Evolutionary conservation across 2,329 filamentous ascomycete species (phyloP).

Genomic region (Calonectria pauciramosa): DNA sequence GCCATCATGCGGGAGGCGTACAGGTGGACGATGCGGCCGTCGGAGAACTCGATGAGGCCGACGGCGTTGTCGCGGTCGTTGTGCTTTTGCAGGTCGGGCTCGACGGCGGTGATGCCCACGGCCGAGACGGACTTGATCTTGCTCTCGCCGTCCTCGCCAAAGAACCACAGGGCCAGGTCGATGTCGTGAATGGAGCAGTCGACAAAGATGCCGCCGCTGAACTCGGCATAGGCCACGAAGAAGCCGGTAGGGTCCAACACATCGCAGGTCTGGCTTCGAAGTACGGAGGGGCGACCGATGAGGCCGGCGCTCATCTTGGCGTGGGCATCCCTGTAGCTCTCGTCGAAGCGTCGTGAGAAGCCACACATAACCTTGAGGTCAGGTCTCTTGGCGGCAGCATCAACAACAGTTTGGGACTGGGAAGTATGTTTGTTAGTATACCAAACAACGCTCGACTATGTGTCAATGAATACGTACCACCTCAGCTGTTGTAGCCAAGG

Average conservation of each 20-base stretch:
- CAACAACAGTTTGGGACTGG: slow-evolving; percentile 24
- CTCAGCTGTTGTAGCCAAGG: slow-evolving; percentile 64
- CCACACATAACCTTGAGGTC: slow-evolving; percentile 72
- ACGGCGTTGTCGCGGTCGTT: slow-evolving; percentile 50
- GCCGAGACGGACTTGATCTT: slow-evolving; percentile 46
- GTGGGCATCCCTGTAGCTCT: slow-evolving; percentile 73
- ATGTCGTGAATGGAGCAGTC: slow-evolving; percentile 80
- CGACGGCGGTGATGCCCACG: slow-evolving; percentile 47
- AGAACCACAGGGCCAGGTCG: slow-evolving; percentile 49
- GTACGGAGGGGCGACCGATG: slow-evolving; percentile 71
- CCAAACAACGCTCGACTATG: too few relatives aligned
- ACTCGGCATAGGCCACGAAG: slow-evolving; percentile 76
- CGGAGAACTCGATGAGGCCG: slow-evolving; percentile 75
- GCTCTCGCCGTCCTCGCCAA: slow-evolving; percentile 45
- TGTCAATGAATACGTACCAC: slow-evolving; percentile 16
- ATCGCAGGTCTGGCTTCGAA: slow-evolving; percentile 77
- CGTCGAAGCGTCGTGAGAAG: slow-evolving; percentile 64
- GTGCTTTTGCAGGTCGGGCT: slow-evolving; percentile 45
- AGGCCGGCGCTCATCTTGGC: slow-evolving; percentile 64
- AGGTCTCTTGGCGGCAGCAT: slow-evolving; percentile 54
- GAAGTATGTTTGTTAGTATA: not conserved
- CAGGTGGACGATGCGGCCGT: slow-evolving; percentile 74
- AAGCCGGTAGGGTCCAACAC: slow-evolving; percentile 75
- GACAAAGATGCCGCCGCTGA: slow-evolving; percentile 78
- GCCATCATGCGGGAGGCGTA: slow-evolving; percentile 78